These are phyloP conservation scores for Trebouxiophyceae sp. DNA, from an alignment of 163 green algal species.

Conservation along the genomic window DNA sequence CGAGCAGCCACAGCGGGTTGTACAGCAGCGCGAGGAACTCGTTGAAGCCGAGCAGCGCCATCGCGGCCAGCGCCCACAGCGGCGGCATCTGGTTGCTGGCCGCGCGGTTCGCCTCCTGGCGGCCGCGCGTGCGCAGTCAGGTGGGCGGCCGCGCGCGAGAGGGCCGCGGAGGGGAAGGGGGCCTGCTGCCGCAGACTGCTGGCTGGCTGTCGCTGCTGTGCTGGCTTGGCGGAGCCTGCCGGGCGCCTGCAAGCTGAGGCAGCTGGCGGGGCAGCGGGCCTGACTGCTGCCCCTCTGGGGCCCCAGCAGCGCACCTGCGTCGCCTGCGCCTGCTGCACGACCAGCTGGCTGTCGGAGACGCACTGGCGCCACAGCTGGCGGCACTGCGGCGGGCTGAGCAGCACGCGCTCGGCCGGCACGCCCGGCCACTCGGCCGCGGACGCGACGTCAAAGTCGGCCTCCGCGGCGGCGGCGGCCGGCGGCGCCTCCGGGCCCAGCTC, in stretches of 20 bases:
- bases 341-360: constrained; percentile 60
- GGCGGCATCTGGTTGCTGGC: constrained; percentile 68
- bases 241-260: no score
- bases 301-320: no score
- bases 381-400: constrained; percentile 67
- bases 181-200: no score
- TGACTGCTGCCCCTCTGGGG: no score
- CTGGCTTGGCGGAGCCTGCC: no score
- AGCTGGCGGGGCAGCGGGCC: no score
- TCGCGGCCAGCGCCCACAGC: constrained; percentile 84
- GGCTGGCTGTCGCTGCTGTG: no score
- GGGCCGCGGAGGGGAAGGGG: no score
- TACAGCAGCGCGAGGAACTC: constrained; percentile 81
- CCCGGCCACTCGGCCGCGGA: constrained; percentile 38
- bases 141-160: no score
- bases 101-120: constrained; percentile 69
- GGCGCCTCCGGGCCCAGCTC: background rate
- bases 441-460: constrained; percentile 29
- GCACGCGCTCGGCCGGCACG: constrained; percentile 27
- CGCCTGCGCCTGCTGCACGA: constrained; percentile 59
- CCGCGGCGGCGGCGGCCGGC: no score
- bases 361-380: constrained; percentile 79
- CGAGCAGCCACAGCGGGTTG: constrained; percentile 68
- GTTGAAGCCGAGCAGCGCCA: constrained; percentile 89
- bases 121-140: no score